Conservation (phyloP, 2,329 filamentous ascomycete species). For the Penicillium sp. region DNA sequence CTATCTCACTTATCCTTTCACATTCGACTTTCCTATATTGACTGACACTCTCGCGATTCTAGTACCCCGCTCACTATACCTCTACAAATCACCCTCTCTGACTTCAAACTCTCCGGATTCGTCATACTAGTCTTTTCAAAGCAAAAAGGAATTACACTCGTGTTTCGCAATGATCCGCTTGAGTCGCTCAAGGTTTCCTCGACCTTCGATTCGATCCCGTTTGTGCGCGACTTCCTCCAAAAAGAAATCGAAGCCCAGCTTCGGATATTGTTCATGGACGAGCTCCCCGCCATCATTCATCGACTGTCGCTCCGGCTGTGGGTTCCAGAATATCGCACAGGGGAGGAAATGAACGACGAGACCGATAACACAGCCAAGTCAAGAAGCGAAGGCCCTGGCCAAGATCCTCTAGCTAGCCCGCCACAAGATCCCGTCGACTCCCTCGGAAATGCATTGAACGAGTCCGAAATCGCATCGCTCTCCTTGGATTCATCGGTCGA, state of each 20-base stretch:
- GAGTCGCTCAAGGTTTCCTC: constrained; percentile 98
- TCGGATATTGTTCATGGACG: constrained; percentile 94
- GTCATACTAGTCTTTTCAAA: constrained; percentile 97
- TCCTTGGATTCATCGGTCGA: constrained; percentile 77
- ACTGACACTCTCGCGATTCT: constrained; percentile 13
- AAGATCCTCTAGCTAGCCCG: constrained; percentile 79
- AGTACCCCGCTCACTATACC: constrained; percentile 88
- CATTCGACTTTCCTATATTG: neutral
- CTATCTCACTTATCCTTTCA: too few species aligned
- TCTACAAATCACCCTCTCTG: constrained; percentile 92
- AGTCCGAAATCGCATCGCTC: constrained; percentile 71
- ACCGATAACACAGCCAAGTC: constrained; percentile 47
- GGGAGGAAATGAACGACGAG: constrained; percentile 58
- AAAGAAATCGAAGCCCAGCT: constrained; percentile 93
- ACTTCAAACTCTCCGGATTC: constrained; percentile 93
- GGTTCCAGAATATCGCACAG: constrained; percentile 78
- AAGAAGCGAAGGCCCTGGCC: constrained; percentile 57
- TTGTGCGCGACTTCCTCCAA: constrained; percentile 94
- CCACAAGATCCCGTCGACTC: constrained; percentile 80
- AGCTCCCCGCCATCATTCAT: constrained; percentile 94
- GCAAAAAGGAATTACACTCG: constrained; percentile 92
- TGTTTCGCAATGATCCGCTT: constrained; percentile 96
- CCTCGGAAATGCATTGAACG: constrained; percentile 72
- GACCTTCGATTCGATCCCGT: constrained; percentile 98
- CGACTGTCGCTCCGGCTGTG: constrained; percentile 82